Percentiles rank a stretch among this genome's conserved stretches.
Conservation (phyloP, 176 grass and related monocot species). For the Paspalum notatum region DNA sequence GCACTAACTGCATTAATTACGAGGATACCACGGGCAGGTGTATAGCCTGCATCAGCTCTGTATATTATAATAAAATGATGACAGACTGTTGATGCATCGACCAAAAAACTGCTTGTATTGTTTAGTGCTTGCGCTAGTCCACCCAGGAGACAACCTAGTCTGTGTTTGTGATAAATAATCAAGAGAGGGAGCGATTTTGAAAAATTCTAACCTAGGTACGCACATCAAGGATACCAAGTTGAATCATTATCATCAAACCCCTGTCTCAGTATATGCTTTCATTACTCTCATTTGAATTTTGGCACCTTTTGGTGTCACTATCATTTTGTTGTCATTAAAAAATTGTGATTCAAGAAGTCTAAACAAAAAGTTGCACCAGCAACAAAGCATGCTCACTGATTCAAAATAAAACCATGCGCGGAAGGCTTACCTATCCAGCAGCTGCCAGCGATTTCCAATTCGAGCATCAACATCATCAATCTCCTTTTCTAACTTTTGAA, state of each 20-base stretch:
- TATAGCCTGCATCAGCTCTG: too few relatives aligned
- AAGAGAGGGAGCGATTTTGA: too few relatives aligned
- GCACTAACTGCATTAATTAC: too few relatives aligned
- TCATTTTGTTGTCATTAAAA: slow-evolving; percentile 14
- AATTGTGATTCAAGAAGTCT: not conserved
- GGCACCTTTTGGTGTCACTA: not conserved
- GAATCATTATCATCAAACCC: not conserved
- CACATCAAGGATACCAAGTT: not conserved
- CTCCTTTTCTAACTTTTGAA: slow-evolving; percentile 91
- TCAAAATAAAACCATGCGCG: not conserved
- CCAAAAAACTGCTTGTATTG: too few relatives aligned
- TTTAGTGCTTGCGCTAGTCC: too few relatives aligned
- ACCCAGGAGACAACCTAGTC: too few relatives aligned
- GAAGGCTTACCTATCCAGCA: slow-evolving; percentile 79
- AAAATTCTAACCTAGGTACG: not conserved
- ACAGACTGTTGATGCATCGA: too few relatives aligned
- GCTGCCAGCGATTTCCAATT: slow-evolving; percentile 92
- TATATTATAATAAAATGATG: too few relatives aligned
- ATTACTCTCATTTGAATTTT: not conserved
- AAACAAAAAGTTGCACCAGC: not conserved
- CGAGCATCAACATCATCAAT: slow-evolving; percentile 96
- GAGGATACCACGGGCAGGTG: too few relatives aligned
- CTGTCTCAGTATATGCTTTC: not conserved
- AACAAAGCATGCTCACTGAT: not conserved
- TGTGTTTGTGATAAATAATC: too few relatives aligned